Percentiles rank a stretch among this genome's conserved stretches.
phyloP scores from a whole-genome alignment of 768 basidiomycete species.

The Xerocomus brunneocitrinus region DNA sequence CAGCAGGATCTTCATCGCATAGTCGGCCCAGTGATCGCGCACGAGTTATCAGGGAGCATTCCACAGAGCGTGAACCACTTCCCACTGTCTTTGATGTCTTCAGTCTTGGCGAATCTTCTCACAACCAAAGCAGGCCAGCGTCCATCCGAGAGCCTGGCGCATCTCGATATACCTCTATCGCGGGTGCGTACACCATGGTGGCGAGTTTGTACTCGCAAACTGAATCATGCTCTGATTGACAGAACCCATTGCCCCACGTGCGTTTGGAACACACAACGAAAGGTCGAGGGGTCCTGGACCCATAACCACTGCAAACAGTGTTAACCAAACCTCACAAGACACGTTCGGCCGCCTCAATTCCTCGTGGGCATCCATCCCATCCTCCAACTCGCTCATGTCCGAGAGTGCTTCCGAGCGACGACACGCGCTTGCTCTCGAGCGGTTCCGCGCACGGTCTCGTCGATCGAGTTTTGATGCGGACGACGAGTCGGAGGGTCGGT shows the following conservation, averaged over 20 bases:
- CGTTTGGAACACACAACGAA: slow-evolving; percentile 6
- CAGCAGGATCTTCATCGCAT: slow-evolving; percentile 2
- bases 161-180: slow-evolving; percentile 9
- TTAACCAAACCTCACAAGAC: slow-evolving; percentile 12
- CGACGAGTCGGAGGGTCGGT: slow-evolving; percentile 23
- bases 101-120: slow-evolving; percentile 19
- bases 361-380: slow-evolving; percentile 30
- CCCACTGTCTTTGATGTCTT: slow-evolving; percentile 30
- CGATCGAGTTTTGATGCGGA: slow-evolving; percentile 23
- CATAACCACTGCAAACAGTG: slow-evolving; percentile 3
- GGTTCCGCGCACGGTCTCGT: slow-evolving; percentile 24
- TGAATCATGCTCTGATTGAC: slow-evolving; percentile 7
- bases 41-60: slow-evolving; percentile 21
- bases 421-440: slow-evolving; percentile 34
- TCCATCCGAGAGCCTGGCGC: slow-evolving; percentile 5
- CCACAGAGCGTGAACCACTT: slow-evolving; percentile 18
- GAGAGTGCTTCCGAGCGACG: slow-evolving; percentile 44
- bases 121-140: slow-evolving; percentile 14
- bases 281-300: slow-evolving; percentile 14
- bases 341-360: slow-evolving; percentile 17
- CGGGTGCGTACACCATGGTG: slow-evolving; percentile 8
- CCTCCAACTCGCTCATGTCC: slow-evolving; percentile 38
- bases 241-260: slow-evolving; percentile 18
- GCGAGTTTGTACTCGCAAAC: neutral
- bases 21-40: slow-evolving; percentile 9